Conservation (phyloP, 164 flowering plant species). For the Vitis riparia region DNA sequence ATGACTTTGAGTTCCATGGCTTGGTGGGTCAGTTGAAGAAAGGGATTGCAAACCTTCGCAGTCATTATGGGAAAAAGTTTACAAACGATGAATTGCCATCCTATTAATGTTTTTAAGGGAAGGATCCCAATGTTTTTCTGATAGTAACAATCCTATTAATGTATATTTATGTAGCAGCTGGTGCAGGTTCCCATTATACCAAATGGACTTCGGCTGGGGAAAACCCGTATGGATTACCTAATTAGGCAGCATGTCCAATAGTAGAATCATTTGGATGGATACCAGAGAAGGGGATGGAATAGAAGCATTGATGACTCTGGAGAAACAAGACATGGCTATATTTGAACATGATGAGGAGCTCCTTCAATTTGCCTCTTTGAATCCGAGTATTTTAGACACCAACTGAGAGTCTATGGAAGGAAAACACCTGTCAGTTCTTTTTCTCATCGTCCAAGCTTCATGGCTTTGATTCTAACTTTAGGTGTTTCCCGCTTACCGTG, state of each 20-base stretch:
- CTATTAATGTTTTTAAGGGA: too few species aligned
- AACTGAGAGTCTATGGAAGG: too few species aligned
- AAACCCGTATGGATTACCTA: slow-evolving; percentile 26
- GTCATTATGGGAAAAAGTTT: not conserved
- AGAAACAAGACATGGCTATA: slow-evolving; percentile 15
- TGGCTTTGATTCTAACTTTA: too few species aligned
- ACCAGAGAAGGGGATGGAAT: slow-evolving; percentile 16
- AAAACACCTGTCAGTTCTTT: too few species aligned
- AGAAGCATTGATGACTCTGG: slow-evolving; percentile 20
- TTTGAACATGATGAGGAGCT: slow-evolving; percentile 3
- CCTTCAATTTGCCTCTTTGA: slow-evolving; percentile 5
- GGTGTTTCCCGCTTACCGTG: too few species aligned
- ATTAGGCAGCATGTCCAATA: not conserved
- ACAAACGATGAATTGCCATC: not conserved
- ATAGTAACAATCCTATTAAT: not conserved
- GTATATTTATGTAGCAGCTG: slow-evolving; percentile 5
- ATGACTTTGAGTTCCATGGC: not conserved
- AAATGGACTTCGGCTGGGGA: slow-evolving; percentile 38
- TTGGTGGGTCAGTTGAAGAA: slow-evolving; percentile 1
- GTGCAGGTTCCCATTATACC: slow-evolving; percentile 20
- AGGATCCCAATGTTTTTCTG: too few species aligned
- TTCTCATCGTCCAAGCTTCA: too few species aligned
- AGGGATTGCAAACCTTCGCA: not conserved
- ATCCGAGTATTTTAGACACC: slow-evolving; percentile 1
- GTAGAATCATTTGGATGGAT: not conserved